These are phyloP conservation scores for Trichocladium uniseriatum DNA, from an alignment of 495 filamentous ascomycete species.

Conservation along the genomic window DNA sequence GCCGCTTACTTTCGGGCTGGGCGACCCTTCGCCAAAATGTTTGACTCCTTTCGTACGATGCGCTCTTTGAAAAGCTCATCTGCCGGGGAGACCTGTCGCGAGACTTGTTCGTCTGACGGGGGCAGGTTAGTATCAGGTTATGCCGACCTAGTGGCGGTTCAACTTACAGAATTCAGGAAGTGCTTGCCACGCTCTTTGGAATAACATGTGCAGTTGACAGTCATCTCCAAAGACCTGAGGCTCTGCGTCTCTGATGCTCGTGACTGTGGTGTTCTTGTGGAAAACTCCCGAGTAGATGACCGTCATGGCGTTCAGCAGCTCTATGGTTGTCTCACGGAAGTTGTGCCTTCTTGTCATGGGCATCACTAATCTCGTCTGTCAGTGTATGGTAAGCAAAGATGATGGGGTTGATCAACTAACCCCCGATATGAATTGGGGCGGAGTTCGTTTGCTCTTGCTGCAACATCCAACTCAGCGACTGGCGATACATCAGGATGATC, in stretches of 20 bases:
- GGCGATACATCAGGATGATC: constrained; percentile 21
- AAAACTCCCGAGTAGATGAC: constrained; percentile 19
- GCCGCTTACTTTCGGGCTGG: background rate
- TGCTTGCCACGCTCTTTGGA: constrained; percentile 7
- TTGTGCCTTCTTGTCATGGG: background rate
- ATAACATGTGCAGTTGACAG: background rate
- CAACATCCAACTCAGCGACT: constrained; percentile 8
- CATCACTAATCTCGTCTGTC: constrained; percentile 4
- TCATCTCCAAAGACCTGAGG: constrained; percentile 9
- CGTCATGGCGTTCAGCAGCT: constrained; percentile 12
- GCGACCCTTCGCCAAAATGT: background rate
- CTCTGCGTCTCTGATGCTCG: constrained; percentile 7
- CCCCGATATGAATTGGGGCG: constrained; percentile 4
- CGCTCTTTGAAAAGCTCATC: constrained; percentile 10
- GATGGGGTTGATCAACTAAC: constrained; percentile 1
- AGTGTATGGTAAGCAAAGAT: background rate
- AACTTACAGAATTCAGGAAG: constrained; percentile 19
- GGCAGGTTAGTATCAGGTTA: constrained; percentile 1
- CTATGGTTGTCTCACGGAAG: constrained; percentile 13
- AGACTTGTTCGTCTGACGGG: background rate
- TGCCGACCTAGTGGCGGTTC: too few relatives aligned
- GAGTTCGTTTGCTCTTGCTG: constrained; percentile 7
- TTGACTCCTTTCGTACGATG: constrained; percentile 9
- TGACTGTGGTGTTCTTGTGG: constrained; percentile 10
- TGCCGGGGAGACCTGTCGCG: background rate